These are phyloP conservation scores for Penicillium mononematosum DNA, from an alignment of 495 filamentous ascomycete genomes.

Conservation along the genomic window DNA sequence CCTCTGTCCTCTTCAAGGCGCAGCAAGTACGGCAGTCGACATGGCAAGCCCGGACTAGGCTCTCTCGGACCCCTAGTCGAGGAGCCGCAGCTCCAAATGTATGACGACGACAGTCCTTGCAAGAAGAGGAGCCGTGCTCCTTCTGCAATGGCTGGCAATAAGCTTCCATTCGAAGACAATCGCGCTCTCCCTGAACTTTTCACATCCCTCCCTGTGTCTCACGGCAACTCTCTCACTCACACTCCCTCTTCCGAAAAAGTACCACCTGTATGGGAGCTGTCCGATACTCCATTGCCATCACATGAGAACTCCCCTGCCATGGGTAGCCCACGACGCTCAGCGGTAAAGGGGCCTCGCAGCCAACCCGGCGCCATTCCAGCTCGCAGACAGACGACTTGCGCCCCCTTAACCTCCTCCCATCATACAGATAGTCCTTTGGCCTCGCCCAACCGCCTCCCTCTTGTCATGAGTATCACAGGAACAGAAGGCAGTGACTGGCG, in stretches of 20 bases:
- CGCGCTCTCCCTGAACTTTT: slow-evolving; percentile 28
- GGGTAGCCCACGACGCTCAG: slow-evolving; percentile 39
- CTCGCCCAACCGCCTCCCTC: slow-evolving; percentile 16
- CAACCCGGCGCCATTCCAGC: slow-evolving; percentile 26
- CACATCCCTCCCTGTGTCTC: slow-evolving; percentile 27
- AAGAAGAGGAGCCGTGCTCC: slow-evolving; percentile 30
- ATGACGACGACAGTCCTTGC: slow-evolving; percentile 18
- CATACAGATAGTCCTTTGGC: slow-evolving; percentile 12
- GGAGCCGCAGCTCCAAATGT: slow-evolving; percentile 16
- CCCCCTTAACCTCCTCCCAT: slow-evolving; percentile 21
- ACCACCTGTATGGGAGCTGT: slow-evolving; percentile 30
- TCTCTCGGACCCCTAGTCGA: slow-evolving; percentile 27
- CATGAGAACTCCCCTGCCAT: slow-evolving; percentile 25
- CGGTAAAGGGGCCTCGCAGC: slow-evolving; percentile 40
- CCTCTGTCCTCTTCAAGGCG: slow-evolving; percentile 23
- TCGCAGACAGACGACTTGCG: slow-evolving; percentile 25
- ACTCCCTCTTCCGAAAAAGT: slow-evolving; percentile 39
- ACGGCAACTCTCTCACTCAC: slow-evolving; percentile 25
- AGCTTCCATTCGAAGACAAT: slow-evolving; percentile 5
- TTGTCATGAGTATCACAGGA: slow-evolving; percentile 22
- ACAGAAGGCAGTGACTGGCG: slow-evolving; percentile 30
- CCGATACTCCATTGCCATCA: slow-evolving; percentile 26
- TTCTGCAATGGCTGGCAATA: slow-evolving; percentile 12
- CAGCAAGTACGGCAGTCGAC: slow-evolving; percentile 25
- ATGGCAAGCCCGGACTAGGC: slow-evolving; percentile 24